Conservation (phyloP, 2,329 filamentous ascomycete genomes). For the Juglanconis juglandina region DNA sequence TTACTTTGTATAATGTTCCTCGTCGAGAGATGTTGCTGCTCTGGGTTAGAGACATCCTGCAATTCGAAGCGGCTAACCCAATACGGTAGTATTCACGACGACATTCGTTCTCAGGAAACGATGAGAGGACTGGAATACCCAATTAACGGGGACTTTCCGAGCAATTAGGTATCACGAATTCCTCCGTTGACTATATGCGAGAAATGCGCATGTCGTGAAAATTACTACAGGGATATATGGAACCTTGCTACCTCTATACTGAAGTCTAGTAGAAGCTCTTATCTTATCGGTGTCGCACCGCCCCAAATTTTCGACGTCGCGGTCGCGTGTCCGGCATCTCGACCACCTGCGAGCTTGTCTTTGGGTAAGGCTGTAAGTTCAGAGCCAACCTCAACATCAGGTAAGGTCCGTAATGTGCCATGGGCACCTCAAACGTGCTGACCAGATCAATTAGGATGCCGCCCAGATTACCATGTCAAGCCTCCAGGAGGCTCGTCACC, state of each 20-base stretch:
- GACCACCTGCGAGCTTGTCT: no score
- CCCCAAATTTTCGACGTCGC: constrained; percentile 13
- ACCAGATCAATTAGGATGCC: constrained; percentile 8
- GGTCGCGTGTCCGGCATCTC: background rate
- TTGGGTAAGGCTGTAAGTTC: background rate
- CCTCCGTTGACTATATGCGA: no score
- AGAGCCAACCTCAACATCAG: background rate
- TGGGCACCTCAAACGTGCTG: background rate
- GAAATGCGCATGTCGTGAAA: no score
- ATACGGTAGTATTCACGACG: no score
- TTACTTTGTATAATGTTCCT: no score
- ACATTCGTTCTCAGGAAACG: no score
- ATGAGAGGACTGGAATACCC: no score
- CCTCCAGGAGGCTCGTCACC: constrained; percentile 11
- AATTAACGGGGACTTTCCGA: no score
- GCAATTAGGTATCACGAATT: no score
- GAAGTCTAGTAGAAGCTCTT: background rate
- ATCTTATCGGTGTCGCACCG: constrained; percentile 7
- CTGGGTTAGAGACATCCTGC: background rate
- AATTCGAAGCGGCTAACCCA: background rate
- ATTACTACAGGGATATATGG: no score
- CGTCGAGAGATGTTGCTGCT: background rate
- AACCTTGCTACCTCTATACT: no score
- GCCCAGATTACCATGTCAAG: constrained; percentile 13
- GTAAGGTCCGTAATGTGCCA: background rate